A percentile compares a stretch with the other conserved stretches of the same genome.
These are phyloP conservation scores for Starmerella cellae DNA, from an alignment of 805 yeast species.

Conservation along the genomic window DNA sequence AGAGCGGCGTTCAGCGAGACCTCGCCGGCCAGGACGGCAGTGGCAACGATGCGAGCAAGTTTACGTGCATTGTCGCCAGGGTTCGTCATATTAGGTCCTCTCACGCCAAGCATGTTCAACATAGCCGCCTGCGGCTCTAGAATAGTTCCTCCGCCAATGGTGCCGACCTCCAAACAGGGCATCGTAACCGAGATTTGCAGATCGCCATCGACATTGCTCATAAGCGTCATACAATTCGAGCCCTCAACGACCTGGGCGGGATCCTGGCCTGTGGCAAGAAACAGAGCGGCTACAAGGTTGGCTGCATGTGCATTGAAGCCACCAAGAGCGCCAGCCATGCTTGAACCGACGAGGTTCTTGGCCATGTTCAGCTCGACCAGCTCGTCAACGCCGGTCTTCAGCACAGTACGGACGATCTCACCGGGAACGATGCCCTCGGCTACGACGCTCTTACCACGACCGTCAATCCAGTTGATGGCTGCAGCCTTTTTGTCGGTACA, in stretches of 20 bases:
- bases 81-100: constrained; percentile 84
- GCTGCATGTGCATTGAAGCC: constrained; percentile 99
- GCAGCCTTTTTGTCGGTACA: constrained; percentile 97
- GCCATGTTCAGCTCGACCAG: constrained; percentile 77
- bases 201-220: constrained; percentile 72
- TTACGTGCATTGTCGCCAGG: constrained; percentile 95
- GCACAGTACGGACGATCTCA: constrained; percentile 62
- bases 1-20: constrained; percentile 87
- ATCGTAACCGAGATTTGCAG: constrained; percentile 89
- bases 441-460: constrained; percentile 95
- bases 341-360: constrained; percentile 89
- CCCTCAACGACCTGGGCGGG: constrained; percentile 99
- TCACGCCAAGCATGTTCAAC: constrained; percentile 85
- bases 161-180: constrained; percentile 99
- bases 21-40: constrained; percentile 93
- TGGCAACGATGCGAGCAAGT: constrained; percentile 82
- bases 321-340: constrained; percentile 97
- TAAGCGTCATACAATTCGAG: constrained; percentile 91
- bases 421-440: constrained; percentile 89
- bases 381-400: constrained; percentile 86
- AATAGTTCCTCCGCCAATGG: constrained; percentile 98
- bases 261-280: constrained; percentile 93
- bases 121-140: constrained; percentile 94
- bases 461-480: constrained; percentile 98
- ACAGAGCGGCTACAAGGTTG: constrained; percentile 87